Percentiles rank a stretch among this genome's conserved stretches.
Evolutionary conservation across 345 rosid species (phyloP).

Genomic region (Dovyalis caffra): DNA sequence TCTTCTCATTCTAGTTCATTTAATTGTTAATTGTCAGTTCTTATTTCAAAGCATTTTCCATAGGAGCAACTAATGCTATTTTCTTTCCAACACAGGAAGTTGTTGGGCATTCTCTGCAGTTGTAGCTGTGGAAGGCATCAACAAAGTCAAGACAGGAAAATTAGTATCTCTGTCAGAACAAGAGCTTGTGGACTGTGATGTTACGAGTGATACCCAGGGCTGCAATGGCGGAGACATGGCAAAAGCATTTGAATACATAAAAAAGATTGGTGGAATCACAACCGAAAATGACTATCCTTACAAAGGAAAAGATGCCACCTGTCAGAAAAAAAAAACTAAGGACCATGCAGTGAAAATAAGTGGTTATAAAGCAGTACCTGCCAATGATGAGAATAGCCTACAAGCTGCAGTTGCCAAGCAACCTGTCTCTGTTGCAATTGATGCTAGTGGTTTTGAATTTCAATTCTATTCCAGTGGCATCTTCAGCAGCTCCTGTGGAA

Average conservation of each 20-base stretch:
- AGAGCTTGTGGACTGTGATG: constrained; percentile 80
- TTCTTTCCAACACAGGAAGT: constrained; percentile 48
- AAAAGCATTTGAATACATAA: constrained; percentile 53
- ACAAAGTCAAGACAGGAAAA: constrained; percentile 62
- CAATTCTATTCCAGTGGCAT: constrained; percentile 71
- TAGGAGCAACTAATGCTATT: background rate
- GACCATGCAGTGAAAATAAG: constrained; percentile 45
- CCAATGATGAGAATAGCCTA: constrained; percentile 49
- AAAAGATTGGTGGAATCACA: constrained; percentile 55
- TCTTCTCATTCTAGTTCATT: background rate
- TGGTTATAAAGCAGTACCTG: constrained; percentile 42
- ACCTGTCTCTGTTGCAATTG: constrained; percentile 84
- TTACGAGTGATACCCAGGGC: constrained; percentile 37
- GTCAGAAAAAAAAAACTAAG: constrained; percentile 37
- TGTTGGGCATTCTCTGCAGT: constrained; percentile 98
- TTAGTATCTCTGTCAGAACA: constrained; percentile 75
- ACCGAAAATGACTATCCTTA: constrained; percentile 64
- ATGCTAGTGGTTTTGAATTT: constrained; percentile 58
- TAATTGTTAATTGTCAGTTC: background rate
- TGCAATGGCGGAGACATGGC: constrained; percentile 86
- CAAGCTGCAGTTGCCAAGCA: constrained; percentile 59
- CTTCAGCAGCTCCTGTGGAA: constrained; percentile 58
- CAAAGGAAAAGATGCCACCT: constrained; percentile 38
- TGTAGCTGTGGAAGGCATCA: constrained; percentile 81
- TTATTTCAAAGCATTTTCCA: background rate